Base-by-base conservation (phyloP, 805 yeast genomes). In the Candida berthetii region DNA sequence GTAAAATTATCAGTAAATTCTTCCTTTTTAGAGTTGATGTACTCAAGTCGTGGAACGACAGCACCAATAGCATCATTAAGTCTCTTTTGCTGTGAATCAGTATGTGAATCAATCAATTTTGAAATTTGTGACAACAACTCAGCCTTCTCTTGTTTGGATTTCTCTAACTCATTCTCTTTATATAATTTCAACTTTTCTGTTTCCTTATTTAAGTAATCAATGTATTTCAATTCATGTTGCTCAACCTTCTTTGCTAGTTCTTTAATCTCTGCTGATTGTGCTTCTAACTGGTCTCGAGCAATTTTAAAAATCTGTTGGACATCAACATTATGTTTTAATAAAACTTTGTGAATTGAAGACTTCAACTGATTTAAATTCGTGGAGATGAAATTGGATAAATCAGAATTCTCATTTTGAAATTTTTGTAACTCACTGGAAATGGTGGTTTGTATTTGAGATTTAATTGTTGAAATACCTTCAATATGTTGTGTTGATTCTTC, bases 201-300 rank as follows among this genome's bases (percentile, higher is more conserved):
- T 20, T 50, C 50, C 3, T 33, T 25, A 2, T 38, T 42, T 3
- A 53, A 41, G 11, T 42, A 16, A 4, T 19, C 22, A 9, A 42
- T 39, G 34, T 46, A 46, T 18, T 47, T 46, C 5, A 7, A 1
- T 28, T 52, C 53, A 35, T 52, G 49, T 2, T 46, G 43, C 4
- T 39, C 9, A 3, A 50, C 31, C 13, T 42, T 50, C 7, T 29
- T 33, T 8, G 50, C 43, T 31, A 53, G 33, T 1, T 48, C 35
- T 4, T 47, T 8, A 8, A 53, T 42, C 15, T 53, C 55, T 9
- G 39, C 36, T 0, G 54, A 34, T 31, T 53, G 58, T 3, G 49
- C 43, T 7, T 40, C 40, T 2, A 52, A 31, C 35, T 53, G 58
- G 2, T 39, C 24, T 14, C 42, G 45, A 4, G 49, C 49, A 15